Evolutionary conservation across 768 basidiomycete genomes (phyloP).

Genomic region (Russula sp.): DNA sequence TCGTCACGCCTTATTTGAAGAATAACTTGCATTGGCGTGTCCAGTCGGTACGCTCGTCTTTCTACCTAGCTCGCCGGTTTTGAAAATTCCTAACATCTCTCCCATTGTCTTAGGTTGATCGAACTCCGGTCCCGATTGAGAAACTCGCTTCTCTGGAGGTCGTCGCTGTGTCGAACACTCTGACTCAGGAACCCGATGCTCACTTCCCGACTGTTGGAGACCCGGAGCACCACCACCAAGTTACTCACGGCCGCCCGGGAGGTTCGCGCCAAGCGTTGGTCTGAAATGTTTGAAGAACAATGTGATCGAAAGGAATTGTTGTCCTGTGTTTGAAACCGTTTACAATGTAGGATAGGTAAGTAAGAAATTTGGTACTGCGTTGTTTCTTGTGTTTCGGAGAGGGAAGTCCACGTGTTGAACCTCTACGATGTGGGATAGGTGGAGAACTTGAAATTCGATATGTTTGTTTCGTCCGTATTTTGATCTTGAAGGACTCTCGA

Average conservation of each 20-base stretch:
- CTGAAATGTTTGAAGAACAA: conserved; percentile 2
- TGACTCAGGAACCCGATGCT: conserved; percentile 6
- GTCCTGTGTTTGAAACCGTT: neutral
- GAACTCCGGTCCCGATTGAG: conserved; percentile 1
- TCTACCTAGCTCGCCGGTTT: neutral
- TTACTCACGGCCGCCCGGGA: conserved; percentile 25
- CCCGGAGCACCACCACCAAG: conserved; percentile 13
- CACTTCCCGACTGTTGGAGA: conserved; percentile 20
- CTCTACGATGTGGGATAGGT: neutral
- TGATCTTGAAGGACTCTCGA: too few relatives aligned
- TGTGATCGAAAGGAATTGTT: neutral
- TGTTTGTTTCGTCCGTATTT: neutral
- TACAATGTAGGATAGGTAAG: neutral
- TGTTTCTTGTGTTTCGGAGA: neutral
- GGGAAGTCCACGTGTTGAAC: neutral
- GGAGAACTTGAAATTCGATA: neutral
- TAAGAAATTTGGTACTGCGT: neutral
- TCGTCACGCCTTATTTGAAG: conserved; percentile 44
- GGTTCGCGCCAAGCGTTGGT: conserved; percentile 6
- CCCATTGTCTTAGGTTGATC: conserved; percentile 7
- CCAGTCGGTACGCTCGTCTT: conserved; percentile 37
- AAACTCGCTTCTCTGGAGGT: conserved; percentile 26
- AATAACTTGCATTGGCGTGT: conserved; percentile 45
- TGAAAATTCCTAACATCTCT: neutral
- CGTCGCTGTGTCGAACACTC: conserved; percentile 5